Conservation (phyloP, 768 basidiomycete species). For the Podaxis sp. region DNA sequence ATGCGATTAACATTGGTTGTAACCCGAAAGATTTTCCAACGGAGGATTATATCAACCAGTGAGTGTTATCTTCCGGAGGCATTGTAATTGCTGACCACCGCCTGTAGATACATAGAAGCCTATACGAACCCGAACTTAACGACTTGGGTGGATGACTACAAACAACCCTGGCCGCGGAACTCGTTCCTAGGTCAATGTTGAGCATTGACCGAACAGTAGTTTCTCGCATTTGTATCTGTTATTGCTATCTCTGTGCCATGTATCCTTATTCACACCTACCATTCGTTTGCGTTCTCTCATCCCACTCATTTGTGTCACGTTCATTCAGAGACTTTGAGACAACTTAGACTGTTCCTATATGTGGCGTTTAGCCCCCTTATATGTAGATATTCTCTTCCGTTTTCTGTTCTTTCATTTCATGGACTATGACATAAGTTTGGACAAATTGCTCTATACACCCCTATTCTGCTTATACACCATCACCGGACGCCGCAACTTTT, state of each 20-base stretch:
- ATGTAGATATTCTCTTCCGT: neutral
- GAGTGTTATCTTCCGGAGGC: slow-evolving; percentile 17
- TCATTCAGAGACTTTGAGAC: no score
- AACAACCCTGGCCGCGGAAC: slow-evolving; percentile 60
- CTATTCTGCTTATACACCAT: neutral
- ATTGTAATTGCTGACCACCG: neutral
- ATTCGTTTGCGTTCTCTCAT: neutral
- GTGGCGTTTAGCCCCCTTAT: neutral
- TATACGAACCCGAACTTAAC: slow-evolving; percentile 67
- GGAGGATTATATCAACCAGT: slow-evolving; percentile 64
- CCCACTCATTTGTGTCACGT: neutral
- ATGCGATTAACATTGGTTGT: slow-evolving; percentile 68
- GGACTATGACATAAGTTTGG: no score
- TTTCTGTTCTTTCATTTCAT: neutral
- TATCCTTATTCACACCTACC: neutral
- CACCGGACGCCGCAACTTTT: neutral
- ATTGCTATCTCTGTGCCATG: neutral
- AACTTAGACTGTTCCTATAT: neutral
- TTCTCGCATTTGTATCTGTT: neutral
- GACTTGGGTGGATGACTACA: slow-evolving; percentile 47
- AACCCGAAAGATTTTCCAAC: slow-evolving; percentile 67
- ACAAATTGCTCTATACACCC: neutral
- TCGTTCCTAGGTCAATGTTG: slow-evolving; percentile 36
- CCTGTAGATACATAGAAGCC: slow-evolving; percentile 49
- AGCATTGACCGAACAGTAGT: neutral